Evolutionary conservation across 345 rosid species (phyloP).

Genomic region (Carallia pectinifolia): DNA sequence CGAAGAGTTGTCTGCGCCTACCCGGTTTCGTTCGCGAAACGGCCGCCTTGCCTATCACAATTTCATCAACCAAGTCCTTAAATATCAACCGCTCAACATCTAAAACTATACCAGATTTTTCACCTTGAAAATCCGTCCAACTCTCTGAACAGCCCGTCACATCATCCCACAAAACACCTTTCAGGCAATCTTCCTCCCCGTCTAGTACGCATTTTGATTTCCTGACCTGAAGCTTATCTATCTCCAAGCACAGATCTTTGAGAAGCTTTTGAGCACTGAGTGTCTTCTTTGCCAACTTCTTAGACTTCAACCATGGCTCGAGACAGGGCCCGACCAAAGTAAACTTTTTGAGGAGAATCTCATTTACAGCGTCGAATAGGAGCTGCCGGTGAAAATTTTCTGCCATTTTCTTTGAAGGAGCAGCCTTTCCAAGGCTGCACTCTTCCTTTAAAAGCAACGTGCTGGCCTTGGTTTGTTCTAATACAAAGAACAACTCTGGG

Average conservation of each 20-base stretch:
- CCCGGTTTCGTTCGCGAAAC: constrained; percentile 40
- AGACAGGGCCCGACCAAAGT: constrained; percentile 34
- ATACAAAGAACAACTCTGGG: constrained; percentile 80
- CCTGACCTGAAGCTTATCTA: constrained; percentile 58
- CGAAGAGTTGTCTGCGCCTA: constrained; percentile 59
- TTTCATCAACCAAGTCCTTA: constrained; percentile 81
- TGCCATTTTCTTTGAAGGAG: constrained; percentile 32
- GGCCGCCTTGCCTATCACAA: constrained; percentile 49
- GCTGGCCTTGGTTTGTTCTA: constrained; percentile 84
- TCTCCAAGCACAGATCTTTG: constrained; percentile 62
- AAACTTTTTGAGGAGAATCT: constrained; percentile 68
- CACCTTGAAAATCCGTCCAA: constrained; percentile 58
- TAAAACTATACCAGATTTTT: constrained; percentile 58
- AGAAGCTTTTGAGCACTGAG: constrained; percentile 73
- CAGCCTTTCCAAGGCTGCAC: constrained; percentile 26
- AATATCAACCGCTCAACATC: constrained; percentile 78
- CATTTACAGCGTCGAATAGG: constrained; percentile 83
- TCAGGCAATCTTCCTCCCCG: constrained; percentile 60
- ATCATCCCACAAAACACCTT: constrained; percentile 59
- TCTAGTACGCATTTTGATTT: constrained; percentile 42
- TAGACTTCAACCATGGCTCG: constrained; percentile 54
- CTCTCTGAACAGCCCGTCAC: constrained; percentile 57
- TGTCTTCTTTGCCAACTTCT: constrained; percentile 51
- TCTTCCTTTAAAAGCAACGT: constrained; percentile 47
- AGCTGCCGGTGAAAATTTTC: constrained; percentile 72